A percentile compares a stretch with the other conserved stretches of the same genome.
phyloP scores from a whole-genome alignment of 164 flowering plant genomes.

The Aristolochia contorta region DNA sequence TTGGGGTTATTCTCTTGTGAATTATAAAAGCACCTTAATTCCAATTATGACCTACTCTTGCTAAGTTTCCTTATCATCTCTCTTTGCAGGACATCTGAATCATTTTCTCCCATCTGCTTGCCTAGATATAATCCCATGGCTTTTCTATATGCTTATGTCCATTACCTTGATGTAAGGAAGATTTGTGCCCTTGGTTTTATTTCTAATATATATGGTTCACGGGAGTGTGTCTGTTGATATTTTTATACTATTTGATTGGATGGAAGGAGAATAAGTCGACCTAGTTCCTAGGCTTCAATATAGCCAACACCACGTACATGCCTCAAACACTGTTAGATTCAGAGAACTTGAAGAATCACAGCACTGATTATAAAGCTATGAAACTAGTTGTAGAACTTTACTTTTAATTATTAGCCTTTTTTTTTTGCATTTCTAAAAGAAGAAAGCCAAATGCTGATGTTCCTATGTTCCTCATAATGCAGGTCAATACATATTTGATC shows the following conservation, averaged over 20 bases:
- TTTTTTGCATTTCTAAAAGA: neutral
- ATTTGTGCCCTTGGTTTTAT: neutral
- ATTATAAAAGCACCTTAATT: neutral
- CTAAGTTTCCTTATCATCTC: conserved; percentile 1
- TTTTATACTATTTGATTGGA: too few species aligned
- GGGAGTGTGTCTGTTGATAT: too few species aligned
- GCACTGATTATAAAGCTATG: too few species aligned
- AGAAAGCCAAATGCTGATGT: neutral
- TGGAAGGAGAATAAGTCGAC: too few species aligned
- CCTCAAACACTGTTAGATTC: too few species aligned
- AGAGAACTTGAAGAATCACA: too few species aligned
- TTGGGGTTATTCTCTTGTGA: neutral
- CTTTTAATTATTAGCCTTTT: neutral
- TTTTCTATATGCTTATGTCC: conserved; percentile 87
- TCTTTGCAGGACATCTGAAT: conserved; percentile 94
- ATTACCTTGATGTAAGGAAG: conserved; percentile 78
- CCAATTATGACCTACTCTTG: neutral
- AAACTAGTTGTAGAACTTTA: too few species aligned
- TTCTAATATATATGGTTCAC: too few species aligned
- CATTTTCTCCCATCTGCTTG: conserved; percentile 94
- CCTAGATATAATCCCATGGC: conserved; percentile 99
- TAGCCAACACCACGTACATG: too few species aligned
- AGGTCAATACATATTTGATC: conserved; percentile 85
- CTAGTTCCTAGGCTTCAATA: too few species aligned
- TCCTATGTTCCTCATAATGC: conserved; percentile 12